phyloP scores from a whole-genome alignment of 768 basidiomycete genomes.

The Mrakia gelida region DNA sequence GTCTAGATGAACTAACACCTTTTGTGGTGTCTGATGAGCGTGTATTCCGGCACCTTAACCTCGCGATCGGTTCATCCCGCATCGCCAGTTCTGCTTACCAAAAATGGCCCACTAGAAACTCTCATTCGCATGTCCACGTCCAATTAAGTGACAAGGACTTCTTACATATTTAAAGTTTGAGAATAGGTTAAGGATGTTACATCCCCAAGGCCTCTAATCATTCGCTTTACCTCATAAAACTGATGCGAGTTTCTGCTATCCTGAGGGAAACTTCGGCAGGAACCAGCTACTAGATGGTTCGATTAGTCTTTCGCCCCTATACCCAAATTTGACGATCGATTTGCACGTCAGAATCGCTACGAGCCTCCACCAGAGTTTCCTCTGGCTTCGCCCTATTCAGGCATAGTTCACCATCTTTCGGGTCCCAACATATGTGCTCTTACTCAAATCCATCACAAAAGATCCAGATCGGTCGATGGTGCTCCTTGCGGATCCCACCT shows the following conservation, averaged over 20 bases:
- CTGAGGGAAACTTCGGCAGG: slow-evolving; percentile 84
- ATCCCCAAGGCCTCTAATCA: not conserved
- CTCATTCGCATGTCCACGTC: not conserved
- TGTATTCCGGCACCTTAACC: slow-evolving; percentile 51
- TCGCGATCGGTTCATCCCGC: slow-evolving; percentile 8
- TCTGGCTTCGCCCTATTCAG: slow-evolving; percentile 88
- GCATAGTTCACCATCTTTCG: slow-evolving; percentile 88
- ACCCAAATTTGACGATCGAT: slow-evolving; percentile 89
- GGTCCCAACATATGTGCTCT: slow-evolving; percentile 81
- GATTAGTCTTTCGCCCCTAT: slow-evolving; percentile 96
- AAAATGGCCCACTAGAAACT: slow-evolving; percentile 11
- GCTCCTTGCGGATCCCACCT: slow-evolving; percentile 52
- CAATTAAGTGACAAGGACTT: too few species aligned
- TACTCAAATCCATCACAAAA: slow-evolving; percentile 70
- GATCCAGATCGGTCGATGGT: slow-evolving; percentile 59
- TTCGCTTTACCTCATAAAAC: slow-evolving; percentile 52
- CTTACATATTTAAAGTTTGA: too few species aligned
- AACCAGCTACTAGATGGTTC: slow-evolving; percentile 92
- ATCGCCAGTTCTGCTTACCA: slow-evolving; percentile 3
- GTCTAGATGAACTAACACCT: slow-evolving; percentile 83
- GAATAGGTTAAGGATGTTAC: too few species aligned
- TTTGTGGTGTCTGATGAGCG: slow-evolving; percentile 80
- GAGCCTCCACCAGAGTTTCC: slow-evolving; percentile 94
- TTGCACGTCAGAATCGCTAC: slow-evolving; percentile 60
- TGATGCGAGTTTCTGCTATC: slow-evolving; percentile 62